phyloP scores from a whole-genome alignment of 2,329 filamentous ascomycete species.

The Mycogone perniciosa region DNA sequence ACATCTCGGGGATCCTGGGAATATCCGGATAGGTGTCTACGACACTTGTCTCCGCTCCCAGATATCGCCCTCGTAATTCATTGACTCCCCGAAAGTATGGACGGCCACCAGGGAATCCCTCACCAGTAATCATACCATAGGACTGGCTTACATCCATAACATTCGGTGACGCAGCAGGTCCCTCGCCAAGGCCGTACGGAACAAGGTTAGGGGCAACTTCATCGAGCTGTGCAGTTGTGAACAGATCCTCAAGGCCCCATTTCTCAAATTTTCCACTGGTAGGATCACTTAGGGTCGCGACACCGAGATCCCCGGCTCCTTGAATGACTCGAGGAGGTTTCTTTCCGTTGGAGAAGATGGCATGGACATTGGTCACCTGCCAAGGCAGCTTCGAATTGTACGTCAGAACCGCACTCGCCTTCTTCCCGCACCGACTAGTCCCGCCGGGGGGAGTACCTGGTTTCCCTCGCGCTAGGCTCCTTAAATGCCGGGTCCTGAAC shows the following conservation, averaged over 20 bases:
- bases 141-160: conserved; percentile 85
- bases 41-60: conserved; percentile 55
- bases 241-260: conserved; percentile 75
- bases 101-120: conserved; percentile 78
- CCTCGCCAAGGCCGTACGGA: conserved; percentile 72
- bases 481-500: conserved; percentile 73
- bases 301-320: conserved; percentile 70
- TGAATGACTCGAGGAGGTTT: conserved; percentile 75
- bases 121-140: conserved; percentile 77
- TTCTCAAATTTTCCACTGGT: conserved; percentile 66
- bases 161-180: conserved; percentile 73
- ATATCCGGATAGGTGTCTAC: conserved; percentile 65
- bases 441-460: conserved; percentile 52
- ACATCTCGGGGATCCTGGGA: conserved; percentile 63
- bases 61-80: conserved; percentile 70
- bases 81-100: conserved; percentile 68
- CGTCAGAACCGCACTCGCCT: conserved; percentile 67
- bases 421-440: conserved; percentile 50
- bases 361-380: conserved; percentile 73
- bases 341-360: conserved; percentile 65
- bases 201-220: conserved; percentile 68
- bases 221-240: conserved; percentile 68
- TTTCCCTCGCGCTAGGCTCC: conserved; percentile 76
- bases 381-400: conserved; percentile 81
- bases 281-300: conserved; percentile 78